Base-by-base conservation (phyloP, 2,329 filamentous ascomycete species). In the Cercospora zeina region DNA sequence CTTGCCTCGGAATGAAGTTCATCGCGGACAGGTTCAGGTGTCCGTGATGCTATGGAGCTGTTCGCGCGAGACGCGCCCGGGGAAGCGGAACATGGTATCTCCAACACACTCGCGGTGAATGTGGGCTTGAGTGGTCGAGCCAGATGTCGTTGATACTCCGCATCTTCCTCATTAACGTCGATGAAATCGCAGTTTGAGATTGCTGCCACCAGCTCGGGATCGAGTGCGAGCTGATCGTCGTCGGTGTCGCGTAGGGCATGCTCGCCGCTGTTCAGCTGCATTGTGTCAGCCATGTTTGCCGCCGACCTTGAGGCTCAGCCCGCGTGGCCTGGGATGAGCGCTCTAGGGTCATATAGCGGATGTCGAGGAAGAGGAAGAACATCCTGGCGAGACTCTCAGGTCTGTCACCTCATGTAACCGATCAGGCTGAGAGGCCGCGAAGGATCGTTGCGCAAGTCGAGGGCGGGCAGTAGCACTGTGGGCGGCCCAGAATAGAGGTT, bases 341-440 rank as follows among this genome's bases (percentile, higher is more conserved):
- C n/a, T 16, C 45, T 34, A 34, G 10, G 42, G 21, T 16, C 50
- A 31, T 54, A 47, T 24, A 47, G 45, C 5, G 27, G 16, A 24
- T 8, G 51, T 21, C 11, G 16, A 16, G 19, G 16, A 0, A 14
- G 8, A 37, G 27, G 24, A 9, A 49, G 19, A 37, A 55, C 58
- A 60, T 60, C 27, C 58, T 55, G 58, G n/a, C n/a, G 58, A 19
- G 50, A 21, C 1, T 14, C 3, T n/a, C 1, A 36, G 27, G 37
- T 27, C 2, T 16, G 3, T 7, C 30, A 34, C 11, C 49, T 37
- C 49, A 14, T 54, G 36, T n/a, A 19, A 60, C 8, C 19, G 56
- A 27, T 47, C 50, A 60, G 50, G 58, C 58, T 55, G 58, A 60
- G 58, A 54, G 49, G 57, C 57, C 57, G 57, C 56, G 56, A 53